Evolutionary conservation across 768 basidiomycete genomes (phyloP).

Genomic region (Mycena sanguinolenta): DNA sequence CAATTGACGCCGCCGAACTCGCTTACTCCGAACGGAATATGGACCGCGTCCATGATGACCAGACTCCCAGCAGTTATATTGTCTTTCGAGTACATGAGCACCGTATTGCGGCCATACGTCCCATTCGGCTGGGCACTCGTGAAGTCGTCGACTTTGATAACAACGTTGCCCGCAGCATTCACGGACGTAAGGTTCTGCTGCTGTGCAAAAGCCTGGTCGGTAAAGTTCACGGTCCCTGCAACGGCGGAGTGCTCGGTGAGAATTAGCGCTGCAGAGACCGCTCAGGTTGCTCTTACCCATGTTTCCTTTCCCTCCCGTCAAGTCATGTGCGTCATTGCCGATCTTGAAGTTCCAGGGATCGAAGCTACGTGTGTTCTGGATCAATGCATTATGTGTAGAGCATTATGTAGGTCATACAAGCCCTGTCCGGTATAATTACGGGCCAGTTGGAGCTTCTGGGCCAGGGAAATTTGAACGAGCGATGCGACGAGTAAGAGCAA

Average conservation of each 20-base stretch:
- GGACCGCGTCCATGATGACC: conserved; percentile 31
- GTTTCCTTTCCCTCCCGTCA: neutral
- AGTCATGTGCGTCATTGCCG: conserved; percentile 12
- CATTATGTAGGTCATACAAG: conserved; percentile 15
- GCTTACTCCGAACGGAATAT: conserved; percentile 36
- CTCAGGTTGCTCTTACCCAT: neutral
- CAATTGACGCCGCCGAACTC: neutral
- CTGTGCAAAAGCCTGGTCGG: conserved; percentile 20
- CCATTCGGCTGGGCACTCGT: conserved; percentile 17
- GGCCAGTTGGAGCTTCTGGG: conserved; percentile 12
- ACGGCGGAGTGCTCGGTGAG: neutral
- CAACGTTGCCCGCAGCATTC: conserved; percentile 1
- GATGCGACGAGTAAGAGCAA: conserved; percentile 10
- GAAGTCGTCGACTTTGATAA: conserved; percentile 28
- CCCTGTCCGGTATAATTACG: conserved; percentile 15
- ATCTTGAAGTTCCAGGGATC: conserved; percentile 15
- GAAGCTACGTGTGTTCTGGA: conserved; percentile 6
- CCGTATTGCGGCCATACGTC: conserved; percentile 27
- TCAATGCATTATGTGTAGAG: neutral
- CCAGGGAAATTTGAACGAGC: conserved; percentile 5
- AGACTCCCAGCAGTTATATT: conserved; percentile 26
- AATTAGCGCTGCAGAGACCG: neutral
- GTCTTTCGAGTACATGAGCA: conserved; percentile 23
- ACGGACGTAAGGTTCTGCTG: conserved; percentile 34
- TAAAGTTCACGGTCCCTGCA: conserved; percentile 15